A percentile compares a stretch with the other conserved stretches of the same genome.
Conservation (phyloP, 2,329 filamentous ascomycete species). For the Sphaerulina vaccinii region DNA sequence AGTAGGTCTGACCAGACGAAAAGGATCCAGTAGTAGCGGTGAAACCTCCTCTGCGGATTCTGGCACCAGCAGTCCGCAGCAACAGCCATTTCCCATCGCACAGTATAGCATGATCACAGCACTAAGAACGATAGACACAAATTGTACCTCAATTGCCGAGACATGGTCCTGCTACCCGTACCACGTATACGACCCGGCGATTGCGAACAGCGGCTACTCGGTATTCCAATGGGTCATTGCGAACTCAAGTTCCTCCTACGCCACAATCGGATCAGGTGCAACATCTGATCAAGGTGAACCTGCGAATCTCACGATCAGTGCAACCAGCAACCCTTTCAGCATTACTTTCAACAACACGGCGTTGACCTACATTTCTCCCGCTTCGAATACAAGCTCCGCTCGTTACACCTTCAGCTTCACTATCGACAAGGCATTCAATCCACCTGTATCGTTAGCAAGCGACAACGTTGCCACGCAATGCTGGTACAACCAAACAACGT, state of each 20-base stretch:
- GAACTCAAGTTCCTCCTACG: slow-evolving; percentile 40
- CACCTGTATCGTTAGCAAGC: slow-evolving; percentile 46
- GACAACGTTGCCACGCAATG: slow-evolving; percentile 53
- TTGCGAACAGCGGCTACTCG: slow-evolving; percentile 41
- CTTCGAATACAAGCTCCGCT: slow-evolving; percentile 47
- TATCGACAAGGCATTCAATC: slow-evolving; percentile 54
- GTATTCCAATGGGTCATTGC: slow-evolving; percentile 64
- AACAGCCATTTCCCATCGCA: slow-evolving; percentile 57
- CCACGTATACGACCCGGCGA: slow-evolving; percentile 46
- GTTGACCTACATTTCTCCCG: slow-evolving; percentile 51
- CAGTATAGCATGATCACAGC: slow-evolving; percentile 62
- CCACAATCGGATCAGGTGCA: slow-evolving; percentile 53
- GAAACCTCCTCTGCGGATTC: background rate
- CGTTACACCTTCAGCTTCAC: slow-evolving; percentile 59
- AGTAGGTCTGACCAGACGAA: slow-evolving; percentile 34
- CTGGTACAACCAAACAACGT: slow-evolving; percentile 56
- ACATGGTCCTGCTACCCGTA: slow-evolving; percentile 66
- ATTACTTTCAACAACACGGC: slow-evolving; percentile 56
- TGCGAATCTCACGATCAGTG: slow-evolving; percentile 47
- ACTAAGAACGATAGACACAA: slow-evolving; percentile 53
- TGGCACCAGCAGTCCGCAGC: slow-evolving; percentile 5
- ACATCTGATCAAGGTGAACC: slow-evolving; percentile 52
- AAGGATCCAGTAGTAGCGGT: slow-evolving; percentile 1
- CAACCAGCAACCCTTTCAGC: slow-evolving; percentile 55
- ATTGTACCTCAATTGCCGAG: slow-evolving; percentile 58